phyloP scores from a whole-genome alignment of 345 rosid genomes.

The Psidium friedrichsthalianum region DNA sequence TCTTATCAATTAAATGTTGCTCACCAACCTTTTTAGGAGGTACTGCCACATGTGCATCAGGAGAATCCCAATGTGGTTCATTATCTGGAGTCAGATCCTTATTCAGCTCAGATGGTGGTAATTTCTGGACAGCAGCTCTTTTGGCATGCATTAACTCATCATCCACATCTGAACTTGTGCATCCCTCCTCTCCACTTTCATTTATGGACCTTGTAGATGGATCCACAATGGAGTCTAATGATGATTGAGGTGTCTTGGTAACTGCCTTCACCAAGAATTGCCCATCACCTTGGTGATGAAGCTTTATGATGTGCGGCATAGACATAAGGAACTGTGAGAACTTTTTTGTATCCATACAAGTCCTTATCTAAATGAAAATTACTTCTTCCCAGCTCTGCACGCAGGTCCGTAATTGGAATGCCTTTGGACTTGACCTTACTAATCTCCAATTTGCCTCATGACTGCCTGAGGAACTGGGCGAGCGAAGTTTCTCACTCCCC shows the following conservation, averaged over 20 bases:
- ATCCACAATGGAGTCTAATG: slow-evolving; percentile 3
- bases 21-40: background rate
- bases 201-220: background rate
- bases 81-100: background rate
- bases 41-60: background rate
- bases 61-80: background rate
- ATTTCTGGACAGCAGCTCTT: background rate
- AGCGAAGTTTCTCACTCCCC: slow-evolving; percentile 17
- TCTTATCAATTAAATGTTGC: background rate
- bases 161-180: background rate
- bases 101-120: background rate
- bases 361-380: slow-evolving; percentile 32
- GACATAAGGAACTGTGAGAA: slow-evolving; percentile 54
- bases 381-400: slow-evolving; percentile 35
- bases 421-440: slow-evolving; percentile 49
- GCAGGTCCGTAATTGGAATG: slow-evolving; percentile 34
- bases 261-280: slow-evolving; percentile 14
- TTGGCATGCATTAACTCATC: background rate
- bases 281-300: slow-evolving; percentile 31
- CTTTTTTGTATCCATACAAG: slow-evolving; percentile 50
- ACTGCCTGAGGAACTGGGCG: slow-evolving; percentile 27
- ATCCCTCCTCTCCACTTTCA: slow-evolving; percentile 3
- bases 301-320: slow-evolving; percentile 48
- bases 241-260: slow-evolving; percentile 17
- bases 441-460: slow-evolving; percentile 33